phyloP scores from a whole-genome alignment of 140 eudicot genomes.

The Cichorium intybus region DNA sequence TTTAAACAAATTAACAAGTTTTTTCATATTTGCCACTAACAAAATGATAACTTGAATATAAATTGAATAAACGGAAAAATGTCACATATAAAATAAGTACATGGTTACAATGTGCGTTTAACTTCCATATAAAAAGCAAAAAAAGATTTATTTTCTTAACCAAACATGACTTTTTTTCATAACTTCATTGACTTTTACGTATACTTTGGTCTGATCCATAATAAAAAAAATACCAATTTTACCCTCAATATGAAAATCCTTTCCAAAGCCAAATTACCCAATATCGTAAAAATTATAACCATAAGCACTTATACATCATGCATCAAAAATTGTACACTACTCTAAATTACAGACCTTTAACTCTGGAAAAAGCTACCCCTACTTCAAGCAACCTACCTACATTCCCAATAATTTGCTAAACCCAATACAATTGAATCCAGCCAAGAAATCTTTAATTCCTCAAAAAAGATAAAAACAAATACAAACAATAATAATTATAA shows the following conservation, averaged over 20 bases:
- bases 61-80: too few species aligned
- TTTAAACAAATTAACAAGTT: too few species aligned
- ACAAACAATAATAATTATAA: slow-evolving; percentile 10
- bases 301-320: not conserved
- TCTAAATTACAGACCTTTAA: not conserved
- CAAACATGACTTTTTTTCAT: not conserved
- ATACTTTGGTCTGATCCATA: not conserved
- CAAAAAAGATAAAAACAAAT: not conserved
- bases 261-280: not conserved
- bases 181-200: not conserved
- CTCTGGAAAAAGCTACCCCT: not conserved
- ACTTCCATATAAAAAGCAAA: not conserved
- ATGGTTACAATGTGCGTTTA: not conserved
- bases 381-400: slow-evolving; percentile 16
- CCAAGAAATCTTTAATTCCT: slow-evolving; percentile 20
- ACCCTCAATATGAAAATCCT: too few species aligned
- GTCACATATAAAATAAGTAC: too few species aligned
- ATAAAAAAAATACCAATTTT: not conserved
- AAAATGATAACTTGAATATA: too few species aligned
- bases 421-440: slow-evolving; percentile 32
- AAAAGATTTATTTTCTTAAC: not conserved
- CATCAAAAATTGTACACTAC: not conserved
- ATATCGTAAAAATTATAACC: not conserved
- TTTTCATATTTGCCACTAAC: too few species aligned
- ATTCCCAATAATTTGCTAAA: slow-evolving; percentile 26